These are phyloP conservation scores for Suhomyces guaymorum DNA, from an alignment of 1,139 yeast species.

Conservation along the genomic window DNA sequence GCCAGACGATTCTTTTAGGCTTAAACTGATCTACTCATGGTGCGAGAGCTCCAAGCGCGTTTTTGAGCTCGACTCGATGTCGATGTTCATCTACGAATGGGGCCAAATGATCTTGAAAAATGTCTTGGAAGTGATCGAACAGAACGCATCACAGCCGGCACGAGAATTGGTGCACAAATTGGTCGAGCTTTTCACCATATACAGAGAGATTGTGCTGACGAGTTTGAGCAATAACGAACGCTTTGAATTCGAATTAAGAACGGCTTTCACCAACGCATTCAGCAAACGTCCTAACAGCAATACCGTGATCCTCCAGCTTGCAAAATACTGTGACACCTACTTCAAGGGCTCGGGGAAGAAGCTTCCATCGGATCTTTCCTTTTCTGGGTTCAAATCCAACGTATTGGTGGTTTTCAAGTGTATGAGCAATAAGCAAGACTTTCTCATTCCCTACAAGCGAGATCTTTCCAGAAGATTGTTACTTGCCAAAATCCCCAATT, in stretches of 20 bases:
- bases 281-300: slow-evolving; percentile 24
- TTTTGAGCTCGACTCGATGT: slow-evolving; percentile 16
- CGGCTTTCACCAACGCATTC: slow-evolving; percentile 27
- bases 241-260: slow-evolving; percentile 34
- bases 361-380: slow-evolving; percentile 13
- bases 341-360: slow-evolving; percentile 23
- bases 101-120: slow-evolving; percentile 11
- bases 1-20: slow-evolving; percentile 17
- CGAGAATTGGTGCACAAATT: slow-evolving; percentile 5
- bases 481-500: slow-evolving; percentile 24
- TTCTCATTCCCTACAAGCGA: slow-evolving; percentile 33
- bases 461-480: slow-evolving; percentile 42
- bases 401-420: slow-evolving; percentile 34
- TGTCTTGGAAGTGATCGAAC: slow-evolving; percentile 7
- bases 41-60: slow-evolving; percentile 13
- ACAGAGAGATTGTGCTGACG: slow-evolving; percentile 9
- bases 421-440: slow-evolving; percentile 37
- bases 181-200: slow-evolving; percentile 9
- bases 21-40: slow-evolving; percentile 12
- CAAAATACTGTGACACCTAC: slow-evolving; percentile 37
- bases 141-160: slow-evolving; percentile 1
- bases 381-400: slow-evolving; percentile 22
- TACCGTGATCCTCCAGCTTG: slow-evolving; percentile 27
- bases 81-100: slow-evolving; percentile 17
- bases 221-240: slow-evolving; percentile 16